phyloP scores from a whole-genome alignment of 345 rosid genomes.

The Euclidium syriacum region DNA sequence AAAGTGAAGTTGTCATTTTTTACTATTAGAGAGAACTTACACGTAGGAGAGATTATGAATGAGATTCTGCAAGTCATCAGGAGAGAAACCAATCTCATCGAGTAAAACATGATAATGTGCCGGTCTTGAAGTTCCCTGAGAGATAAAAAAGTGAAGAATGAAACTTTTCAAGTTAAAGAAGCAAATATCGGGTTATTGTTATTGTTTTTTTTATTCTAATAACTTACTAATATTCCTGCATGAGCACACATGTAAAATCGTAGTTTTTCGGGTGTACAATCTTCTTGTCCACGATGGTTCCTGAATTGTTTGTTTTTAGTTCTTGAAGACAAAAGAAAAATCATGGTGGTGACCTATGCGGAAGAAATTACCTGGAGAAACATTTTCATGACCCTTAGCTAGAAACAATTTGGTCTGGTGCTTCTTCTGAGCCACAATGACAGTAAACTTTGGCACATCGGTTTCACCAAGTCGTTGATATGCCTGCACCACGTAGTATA shows the following conservation, averaged over 20 bases:
- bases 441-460: constrained; percentile 72
- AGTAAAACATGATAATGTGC: constrained; percentile 80
- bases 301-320: constrained; percentile 29
- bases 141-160: background rate
- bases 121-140: constrained; percentile 86
- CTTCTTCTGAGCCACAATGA: constrained; percentile 79
- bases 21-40: constrained; percentile 41
- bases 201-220: background rate
- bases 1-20: background rate
- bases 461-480: constrained; percentile 64
- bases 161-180: too few species aligned
- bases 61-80: constrained; percentile 61
- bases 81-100: constrained; percentile 82
- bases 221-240: constrained; percentile 66
- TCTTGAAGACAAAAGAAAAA: background rate
- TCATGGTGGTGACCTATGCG: background rate
- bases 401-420: constrained; percentile 85
- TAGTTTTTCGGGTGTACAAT: constrained; percentile 79
- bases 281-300: constrained; percentile 79
- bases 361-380: constrained; percentile 65
- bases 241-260: constrained; percentile 95
- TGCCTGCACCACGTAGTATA: constrained; percentile 41
- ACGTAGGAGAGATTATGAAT: constrained; percentile 72
- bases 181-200: background rate
- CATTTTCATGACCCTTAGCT: constrained; percentile 56